Evolutionary conservation across 345 rosid genomes (phyloP).

Genomic region (Salix suchowensis): DNA sequence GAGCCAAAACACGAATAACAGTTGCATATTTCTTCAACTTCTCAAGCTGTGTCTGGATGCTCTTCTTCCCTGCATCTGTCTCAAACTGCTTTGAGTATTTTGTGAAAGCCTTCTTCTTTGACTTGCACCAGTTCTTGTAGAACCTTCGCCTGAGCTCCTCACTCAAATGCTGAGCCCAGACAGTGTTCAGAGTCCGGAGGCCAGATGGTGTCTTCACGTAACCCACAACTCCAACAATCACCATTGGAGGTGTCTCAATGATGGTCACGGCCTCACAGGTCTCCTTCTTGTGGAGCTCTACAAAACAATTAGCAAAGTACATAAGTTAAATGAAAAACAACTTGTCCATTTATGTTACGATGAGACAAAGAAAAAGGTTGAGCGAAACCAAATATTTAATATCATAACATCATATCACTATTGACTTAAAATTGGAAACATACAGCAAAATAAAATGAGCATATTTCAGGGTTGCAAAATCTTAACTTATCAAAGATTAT

Average conservation of each 20-base stretch:
- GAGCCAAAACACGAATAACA: slow-evolving; percentile 74
- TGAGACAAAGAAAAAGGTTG: too few species aligned
- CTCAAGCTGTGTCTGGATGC: slow-evolving; percentile 62
- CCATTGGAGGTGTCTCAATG: slow-evolving; percentile 79
- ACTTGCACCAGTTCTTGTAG: slow-evolving; percentile 82
- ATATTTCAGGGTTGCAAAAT: too few species aligned
- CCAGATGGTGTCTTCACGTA: slow-evolving; percentile 77
- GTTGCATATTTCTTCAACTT: slow-evolving; percentile 72
- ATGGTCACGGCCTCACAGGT: slow-evolving; percentile 86
- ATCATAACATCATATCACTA: neutral
- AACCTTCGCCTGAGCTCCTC: slow-evolving; percentile 79
- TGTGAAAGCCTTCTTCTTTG: slow-evolving; percentile 86
- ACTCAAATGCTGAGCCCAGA: slow-evolving; percentile 86
- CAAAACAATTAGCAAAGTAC: neutral
- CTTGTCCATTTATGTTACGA: too few species aligned
- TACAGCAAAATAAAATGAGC: neutral
- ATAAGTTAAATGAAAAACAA: neutral
- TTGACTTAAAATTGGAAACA: neutral
- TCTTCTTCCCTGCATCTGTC: slow-evolving; percentile 64
- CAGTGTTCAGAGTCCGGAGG: slow-evolving; percentile 63
- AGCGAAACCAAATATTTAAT: neutral
- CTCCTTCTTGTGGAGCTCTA: slow-evolving; percentile 93
- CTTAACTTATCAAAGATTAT: too few species aligned
- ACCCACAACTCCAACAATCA: slow-evolving; percentile 80
- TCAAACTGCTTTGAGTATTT: slow-evolving; percentile 57